Evolutionary conservation across 768 basidiomycete species (phyloP), one percentile per base, ranked within the genome.

Genomic region (Cystobasidium ongulense): DNA sequence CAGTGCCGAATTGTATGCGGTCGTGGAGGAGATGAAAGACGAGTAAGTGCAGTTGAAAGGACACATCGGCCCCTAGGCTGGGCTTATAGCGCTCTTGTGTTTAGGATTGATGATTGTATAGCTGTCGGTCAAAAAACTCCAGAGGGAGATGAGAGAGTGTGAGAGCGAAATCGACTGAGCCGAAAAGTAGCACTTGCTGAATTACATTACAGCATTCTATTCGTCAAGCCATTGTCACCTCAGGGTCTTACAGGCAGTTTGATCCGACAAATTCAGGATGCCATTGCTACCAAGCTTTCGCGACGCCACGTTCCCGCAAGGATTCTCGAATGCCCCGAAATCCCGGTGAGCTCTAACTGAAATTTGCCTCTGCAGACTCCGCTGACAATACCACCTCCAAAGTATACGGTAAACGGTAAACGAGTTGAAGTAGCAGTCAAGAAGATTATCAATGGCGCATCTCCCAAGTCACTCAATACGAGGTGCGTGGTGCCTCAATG

Each of bases 131-230:
- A 79, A 62, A 76, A 76, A 68, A 64, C 75, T 0, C 46, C 73
- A 1, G 79, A 76, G 33, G 73, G 73, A 10, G 78, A 79, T 53
- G 79, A 79, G 74, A 57, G 79, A 57, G 77, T 79, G 78, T 76
- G 38, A 65, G 77, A 61, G 1, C 29, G 8, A 7, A 5, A 35
- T 31, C 62, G 18, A 17, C 38, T 8, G 8, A 23, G 33, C 25
- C 27, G 31, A 0, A 54, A 7, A 33, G 18, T 10, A 21, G 36
- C 59, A 74, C 72, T 27, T 52, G 25, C 31, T 25, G 21, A 57
- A 7, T 7, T 57, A 57, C 21, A 33, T 21, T 25, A 35, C 27
- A 63, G 62, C 23, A 43, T 78, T 31, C 74, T 79, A n/a, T 79
- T 79, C 41, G 68, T 79, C 77, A 78, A 77, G 64, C 77, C 77